A percentile compares a stretch with the other conserved stretches of the same genome.
Evolutionary conservation across 192 early-diverging fungal genomes (phyloP).

Genomic region (Coemansia sp.): DNA sequence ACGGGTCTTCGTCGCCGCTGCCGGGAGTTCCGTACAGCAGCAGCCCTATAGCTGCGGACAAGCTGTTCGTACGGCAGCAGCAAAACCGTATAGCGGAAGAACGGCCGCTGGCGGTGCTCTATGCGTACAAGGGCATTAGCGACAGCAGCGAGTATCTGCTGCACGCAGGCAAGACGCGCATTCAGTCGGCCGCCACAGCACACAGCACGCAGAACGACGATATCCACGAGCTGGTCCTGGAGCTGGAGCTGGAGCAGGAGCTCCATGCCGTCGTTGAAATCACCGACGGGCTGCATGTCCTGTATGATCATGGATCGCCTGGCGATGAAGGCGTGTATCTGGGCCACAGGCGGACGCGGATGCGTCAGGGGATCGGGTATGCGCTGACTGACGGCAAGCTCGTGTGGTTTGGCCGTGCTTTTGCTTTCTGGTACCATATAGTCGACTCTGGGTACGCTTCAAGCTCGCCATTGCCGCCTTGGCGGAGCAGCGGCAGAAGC

Average conservation of each 20-base stretch:
- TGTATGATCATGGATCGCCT: constrained; percentile 10
- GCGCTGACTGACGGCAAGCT: constrained; percentile 43
- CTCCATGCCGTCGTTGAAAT: constrained; percentile 22
- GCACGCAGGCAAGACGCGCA: background rate
- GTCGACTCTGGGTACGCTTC: constrained; percentile 4
- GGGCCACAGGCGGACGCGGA: constrained; percentile 18
- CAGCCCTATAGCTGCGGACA: constrained; percentile 4
- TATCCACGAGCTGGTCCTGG: background rate
- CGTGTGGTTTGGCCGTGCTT: constrained; percentile 18
- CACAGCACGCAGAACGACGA: background rate
- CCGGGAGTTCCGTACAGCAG: background rate
- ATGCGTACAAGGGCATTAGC: background rate
- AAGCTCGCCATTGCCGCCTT: constrained; percentile 40
- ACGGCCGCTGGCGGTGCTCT: background rate
- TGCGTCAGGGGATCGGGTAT: constrained; percentile 17
- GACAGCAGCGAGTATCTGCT: background rate
- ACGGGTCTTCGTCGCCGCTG: constrained; percentile 2
- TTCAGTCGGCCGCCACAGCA: background rate
- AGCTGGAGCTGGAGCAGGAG: background rate
- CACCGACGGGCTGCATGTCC: constrained; percentile 17
- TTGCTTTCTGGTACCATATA: constrained; percentile 42
- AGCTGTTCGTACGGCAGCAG: constrained; percentile 1
- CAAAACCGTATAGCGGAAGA: background rate
- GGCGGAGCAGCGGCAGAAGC: constrained; percentile 11
- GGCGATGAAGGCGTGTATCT: constrained; percentile 16